Base-by-base conservation (phyloP, 352 stramenopile species). In the Phytophthora chlamydospora region DNA sequence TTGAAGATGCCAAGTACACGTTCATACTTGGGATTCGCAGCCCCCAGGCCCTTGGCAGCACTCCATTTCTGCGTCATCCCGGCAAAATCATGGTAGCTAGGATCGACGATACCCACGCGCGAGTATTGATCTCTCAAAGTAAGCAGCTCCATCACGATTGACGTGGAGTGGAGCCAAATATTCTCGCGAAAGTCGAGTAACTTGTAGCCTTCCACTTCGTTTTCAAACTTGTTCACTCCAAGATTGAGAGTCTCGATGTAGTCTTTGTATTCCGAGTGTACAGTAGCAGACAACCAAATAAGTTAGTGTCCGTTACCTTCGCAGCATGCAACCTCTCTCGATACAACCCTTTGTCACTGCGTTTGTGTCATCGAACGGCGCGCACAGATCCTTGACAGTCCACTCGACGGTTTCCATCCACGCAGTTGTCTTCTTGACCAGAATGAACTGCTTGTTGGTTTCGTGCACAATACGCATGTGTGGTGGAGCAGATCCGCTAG, bases 41-140 rank as follows among this genome's bases (percentile, higher is more conserved):
- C 55, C 2, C 36, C 44, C 19, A 31, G 49, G 3, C 55, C 27
- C 14, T 4, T 32, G 5, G 36, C 55, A 2, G 36, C 17, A 13
- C 47, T 7, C 8, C 24, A 29, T 34, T 55, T 59, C 19, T 50
- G n/a, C 17, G 7, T 43, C 19, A 60, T 4, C 0, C 0, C 31
- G 3, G 29, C 32, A 16, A 66, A 54, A 19, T 33, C 48, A 29
- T 66, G 58, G 19, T 66, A 59, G 16, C 31, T 53, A 11, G 49
- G 48, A 12, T 48, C 36, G 3, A 61, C 36, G 7, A 61, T 35
- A 5, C 48, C 43, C 5, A 61, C 43, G n/a, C n/a, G 12, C 2
- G 17, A 13, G 16, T 61, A 57, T 8, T 32, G 16, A 1, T 55
- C 13, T 16, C 10, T 39, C 50, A 67, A 13, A 33, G 16, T 12